Percentiles rank a stretch among this genome's conserved stretches.
Conservation (phyloP, 352 stramenopile species). For the Pythium pyrilobum region DNA sequence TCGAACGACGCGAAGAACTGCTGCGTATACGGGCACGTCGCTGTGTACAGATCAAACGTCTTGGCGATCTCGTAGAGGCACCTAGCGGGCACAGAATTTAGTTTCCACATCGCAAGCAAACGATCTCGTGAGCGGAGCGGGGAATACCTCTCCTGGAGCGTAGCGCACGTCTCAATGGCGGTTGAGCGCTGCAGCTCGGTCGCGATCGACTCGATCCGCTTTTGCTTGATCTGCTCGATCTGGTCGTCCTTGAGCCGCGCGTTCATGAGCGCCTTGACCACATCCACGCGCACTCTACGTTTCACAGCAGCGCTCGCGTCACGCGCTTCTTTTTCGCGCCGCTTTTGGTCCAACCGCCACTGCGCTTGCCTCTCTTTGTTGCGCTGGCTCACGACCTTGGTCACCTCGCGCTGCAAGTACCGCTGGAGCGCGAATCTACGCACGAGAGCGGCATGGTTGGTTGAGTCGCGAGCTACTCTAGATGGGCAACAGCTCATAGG, state of each 20-base stretch:
- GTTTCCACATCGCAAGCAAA: too few species aligned
- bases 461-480: not conserved
- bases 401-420: conserved; percentile 54
- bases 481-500: not conserved
- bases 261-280: conserved; percentile 64
- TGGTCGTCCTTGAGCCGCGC: conserved; percentile 71
- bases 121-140: not conserved
- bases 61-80: conserved; percentile 70
- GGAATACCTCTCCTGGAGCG: conserved; percentile 52
- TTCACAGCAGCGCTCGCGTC: conserved; percentile 25
- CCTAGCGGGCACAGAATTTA: conserved; percentile 19
- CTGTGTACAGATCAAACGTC: conserved; percentile 67
- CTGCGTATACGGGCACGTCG: conserved; percentile 51
- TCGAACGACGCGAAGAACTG: conserved; percentile 62
- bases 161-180: conserved; percentile 5
- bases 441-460: not conserved
- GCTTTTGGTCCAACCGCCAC: conserved; percentile 33
- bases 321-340: conserved; percentile 25
- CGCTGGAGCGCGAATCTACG: conserved; percentile 57
- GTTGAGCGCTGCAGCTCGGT: conserved; percentile 47
- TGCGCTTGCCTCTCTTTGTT: conserved; percentile 47
- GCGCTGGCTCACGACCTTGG: conserved; percentile 39
- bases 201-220: conserved; percentile 52
- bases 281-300: conserved; percentile 65
- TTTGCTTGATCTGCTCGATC: conserved; percentile 60